Conservation (phyloP, 208 protist species). For the Angomonas ambiguus region DNA sequence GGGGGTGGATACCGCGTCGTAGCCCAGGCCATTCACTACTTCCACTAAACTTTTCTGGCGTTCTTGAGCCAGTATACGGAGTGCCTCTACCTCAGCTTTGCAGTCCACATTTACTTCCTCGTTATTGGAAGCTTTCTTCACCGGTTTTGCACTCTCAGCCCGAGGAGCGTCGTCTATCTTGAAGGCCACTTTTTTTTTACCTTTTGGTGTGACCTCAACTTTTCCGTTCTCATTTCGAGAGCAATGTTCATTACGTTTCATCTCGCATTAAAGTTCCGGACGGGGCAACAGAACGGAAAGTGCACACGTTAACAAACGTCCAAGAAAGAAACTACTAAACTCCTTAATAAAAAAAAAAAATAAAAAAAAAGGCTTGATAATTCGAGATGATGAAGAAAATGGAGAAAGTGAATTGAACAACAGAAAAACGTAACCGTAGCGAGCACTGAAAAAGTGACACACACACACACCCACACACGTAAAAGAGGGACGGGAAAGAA, state of each 20-base stretch:
- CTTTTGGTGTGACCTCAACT: neutral
- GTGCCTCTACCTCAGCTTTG: neutral
- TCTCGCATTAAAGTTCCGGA: neutral
- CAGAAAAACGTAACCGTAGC: neutral
- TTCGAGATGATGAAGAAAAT: neutral
- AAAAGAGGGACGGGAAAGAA: neutral
- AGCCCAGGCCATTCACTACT: neutral
- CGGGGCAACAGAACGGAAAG: neutral
- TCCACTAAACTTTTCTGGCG: constrained; percentile 1
- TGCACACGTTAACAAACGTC: neutral
- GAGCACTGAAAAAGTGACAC: neutral
- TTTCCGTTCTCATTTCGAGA: neutral
- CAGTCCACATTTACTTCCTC: neutral
- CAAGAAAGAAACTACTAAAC: neutral
- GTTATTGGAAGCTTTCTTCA: neutral
- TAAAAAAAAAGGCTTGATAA: neutral
- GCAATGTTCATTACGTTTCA: neutral
- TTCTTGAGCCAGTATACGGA: neutral
- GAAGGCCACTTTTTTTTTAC: neutral
- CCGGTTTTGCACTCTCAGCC: neutral
- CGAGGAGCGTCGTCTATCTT: neutral
- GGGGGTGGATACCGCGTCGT: neutral
- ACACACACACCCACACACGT: neutral
- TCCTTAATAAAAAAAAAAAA: constrained; percentile 10
- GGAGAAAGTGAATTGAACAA: constrained; percentile 1